Conservation (phyloP, 441 rosid species). For the Aleurites moluccanus region DNA sequence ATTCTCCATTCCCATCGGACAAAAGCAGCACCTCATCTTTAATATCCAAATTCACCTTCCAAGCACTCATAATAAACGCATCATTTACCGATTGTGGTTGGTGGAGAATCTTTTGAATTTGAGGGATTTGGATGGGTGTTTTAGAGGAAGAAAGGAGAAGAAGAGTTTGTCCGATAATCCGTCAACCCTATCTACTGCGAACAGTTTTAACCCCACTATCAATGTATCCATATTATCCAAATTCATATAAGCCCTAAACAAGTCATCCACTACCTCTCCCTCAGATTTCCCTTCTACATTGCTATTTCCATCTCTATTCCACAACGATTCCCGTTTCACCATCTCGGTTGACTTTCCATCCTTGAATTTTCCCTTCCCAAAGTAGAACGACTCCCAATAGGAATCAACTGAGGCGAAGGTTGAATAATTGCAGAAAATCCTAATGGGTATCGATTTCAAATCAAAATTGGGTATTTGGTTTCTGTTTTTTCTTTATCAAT, state of each 20-base stretch:
- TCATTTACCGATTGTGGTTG: slow-evolving; percentile 59
- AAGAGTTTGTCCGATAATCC: no score
- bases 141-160: no score
- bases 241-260: slow-evolving; percentile 85
- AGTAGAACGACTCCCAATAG: slow-evolving; percentile 39
- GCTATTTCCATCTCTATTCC: slow-evolving; percentile 32
- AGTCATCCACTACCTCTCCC: slow-evolving; percentile 75
- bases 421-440: slow-evolving; percentile 50
- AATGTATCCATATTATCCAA: slow-evolving; percentile 72
- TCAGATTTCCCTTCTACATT: slow-evolving; percentile 59
- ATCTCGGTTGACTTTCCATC: slow-evolving; percentile 49
- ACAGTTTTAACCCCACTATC: no score
- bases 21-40: slow-evolving; percentile 67
- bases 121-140: slow-evolving; percentile 26
- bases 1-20: slow-evolving; percentile 72
- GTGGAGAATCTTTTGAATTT: slow-evolving; percentile 34
- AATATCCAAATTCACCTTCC: slow-evolving; percentile 70
- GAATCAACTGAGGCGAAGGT: slow-evolving; percentile 53
- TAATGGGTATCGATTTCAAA: no score
- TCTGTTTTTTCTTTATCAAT: neutral
- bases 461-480: neutral
- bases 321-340: slow-evolving; percentile 69
- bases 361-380: slow-evolving; percentile 50
- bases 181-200: no score
- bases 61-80: slow-evolving; percentile 78